Evolutionary conservation across 768 basidiomycete genomes (phyloP).

Genomic region (Cystofilobasidium capitatum): DNA sequence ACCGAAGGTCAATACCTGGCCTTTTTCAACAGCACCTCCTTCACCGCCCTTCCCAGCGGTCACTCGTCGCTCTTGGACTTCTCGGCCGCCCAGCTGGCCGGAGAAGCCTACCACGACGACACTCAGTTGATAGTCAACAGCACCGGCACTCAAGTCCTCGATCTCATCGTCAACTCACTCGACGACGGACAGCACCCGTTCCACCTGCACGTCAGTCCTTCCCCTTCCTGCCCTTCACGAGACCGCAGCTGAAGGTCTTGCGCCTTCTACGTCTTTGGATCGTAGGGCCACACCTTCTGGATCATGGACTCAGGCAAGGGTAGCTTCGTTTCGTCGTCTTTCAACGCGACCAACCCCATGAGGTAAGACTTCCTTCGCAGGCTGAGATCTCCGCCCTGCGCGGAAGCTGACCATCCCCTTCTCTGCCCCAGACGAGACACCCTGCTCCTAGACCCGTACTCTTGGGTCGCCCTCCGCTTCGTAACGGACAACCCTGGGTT

Average conservation of each 20-base stretch:
- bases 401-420: neutral
- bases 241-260: neutral
- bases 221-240: neutral
- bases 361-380: conserved; percentile 31
- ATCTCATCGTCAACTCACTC: conserved; percentile 28
- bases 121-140: conserved; percentile 28
- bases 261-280: conserved; percentile 4
- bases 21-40: conserved; percentile 23
- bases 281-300: conserved; percentile 25
- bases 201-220: conserved; percentile 23
- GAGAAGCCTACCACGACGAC: conserved; percentile 12
- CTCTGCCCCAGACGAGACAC: conserved; percentile 36
- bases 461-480: conserved; percentile 45
- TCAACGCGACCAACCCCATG: conserved; percentile 42
- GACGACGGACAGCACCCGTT: conserved; percentile 40
- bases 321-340: neutral
- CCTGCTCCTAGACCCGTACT: conserved; percentile 42
- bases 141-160: conserved; percentile 24
- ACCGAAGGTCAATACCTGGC: neutral
- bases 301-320: conserved; percentile 18
- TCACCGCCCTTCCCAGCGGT: conserved; percentile 2
- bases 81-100: conserved; percentile 3
- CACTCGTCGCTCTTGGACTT: conserved; percentile 8
- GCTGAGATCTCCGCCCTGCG: neutral
- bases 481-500: conserved; percentile 43